Evolutionary conservation across 495 filamentous ascomycete species (phyloP).

Genomic region (Penicillium egyptiacum): DNA sequence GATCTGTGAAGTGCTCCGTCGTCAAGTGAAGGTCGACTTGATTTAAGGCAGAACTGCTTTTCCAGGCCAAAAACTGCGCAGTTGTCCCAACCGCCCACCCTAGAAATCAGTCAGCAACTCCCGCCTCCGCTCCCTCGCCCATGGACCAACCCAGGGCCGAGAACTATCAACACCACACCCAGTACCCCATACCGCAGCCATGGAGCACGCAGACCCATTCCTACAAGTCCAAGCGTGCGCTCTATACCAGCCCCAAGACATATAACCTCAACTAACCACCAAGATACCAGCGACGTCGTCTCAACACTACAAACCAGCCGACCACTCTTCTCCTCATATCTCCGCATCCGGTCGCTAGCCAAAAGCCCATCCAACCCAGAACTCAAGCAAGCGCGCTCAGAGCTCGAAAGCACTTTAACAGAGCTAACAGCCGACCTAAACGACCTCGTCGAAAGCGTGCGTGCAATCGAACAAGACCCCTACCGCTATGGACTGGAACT

Average conservation of each 20-base stretch:
- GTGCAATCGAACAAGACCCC: conserved; percentile 85
- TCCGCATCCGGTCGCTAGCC: conserved; percentile 87
- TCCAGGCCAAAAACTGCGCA: not conserved
- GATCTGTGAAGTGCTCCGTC: not conserved
- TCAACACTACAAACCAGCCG: conserved; percentile 74
- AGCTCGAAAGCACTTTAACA: conserved; percentile 74
- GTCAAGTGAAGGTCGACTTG: not conserved
- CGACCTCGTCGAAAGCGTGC: conserved; percentile 85
- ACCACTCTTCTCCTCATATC: conserved; percentile 88
- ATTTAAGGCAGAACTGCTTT: not conserved
- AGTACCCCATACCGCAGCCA: conserved; percentile 33
- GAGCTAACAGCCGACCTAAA: conserved; percentile 82
- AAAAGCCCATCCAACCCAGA: conserved; percentile 74
- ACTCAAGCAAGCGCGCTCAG: conserved; percentile 75
- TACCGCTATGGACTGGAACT: conserved; percentile 84
- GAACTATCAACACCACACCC: conserved; percentile 10
- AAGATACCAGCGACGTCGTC: conserved; percentile 70
- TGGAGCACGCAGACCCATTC: conserved; percentile 80
- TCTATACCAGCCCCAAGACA: not conserved
- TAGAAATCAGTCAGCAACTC: not conserved
- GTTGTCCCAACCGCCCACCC: not conserved
- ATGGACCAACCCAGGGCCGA: conserved; percentile 17
- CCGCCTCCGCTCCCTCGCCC: conserved; percentile 11
- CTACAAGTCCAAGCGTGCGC: conserved; percentile 86
- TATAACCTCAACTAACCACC: conserved; percentile 15